Evolutionary conservation across 176 grass and related monocot genomes (phyloP), one percentile per base, ranked within the genome.

Genomic region (Alopecurus myosuroides): DNA sequence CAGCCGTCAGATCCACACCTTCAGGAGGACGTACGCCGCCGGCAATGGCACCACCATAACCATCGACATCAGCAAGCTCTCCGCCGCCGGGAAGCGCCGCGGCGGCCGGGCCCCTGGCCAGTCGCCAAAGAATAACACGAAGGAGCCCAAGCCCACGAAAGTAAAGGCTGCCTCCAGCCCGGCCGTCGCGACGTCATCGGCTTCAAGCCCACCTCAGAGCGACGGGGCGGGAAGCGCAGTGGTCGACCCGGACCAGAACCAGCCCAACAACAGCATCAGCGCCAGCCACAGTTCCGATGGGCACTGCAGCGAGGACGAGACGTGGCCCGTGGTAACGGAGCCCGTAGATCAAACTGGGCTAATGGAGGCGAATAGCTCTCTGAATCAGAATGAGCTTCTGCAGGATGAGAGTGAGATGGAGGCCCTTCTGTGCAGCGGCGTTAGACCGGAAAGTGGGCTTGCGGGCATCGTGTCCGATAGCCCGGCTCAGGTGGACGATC

Each of bases 1-100:
- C 40, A 94, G 92, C 86, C 81, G 90, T 18, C 86, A 71, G 78
- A 82, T 90, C 78, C 86, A 93, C 81, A 98, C 86, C 22, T 98
- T 84, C 82, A 56, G 82, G 5, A 81, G 86, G 20, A 65, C 68
- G 1, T 60, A 81, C 79, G 44, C 52, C 56, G n/a, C 82, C 39
- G 65, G 40, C 9, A 70, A 28, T 10, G 73, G 84, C 36, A 77
- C 85, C 29, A 31, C 90, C 36, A 20, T 88, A 26, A 79, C 78
- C 58, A 50, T 85, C 31, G 87, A 94, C 49, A 19, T 81, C 7
- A 76, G 56, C 45, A 88, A 88, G 49, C 80, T 89, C 18, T 35
- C 68, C 17, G 64, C 63, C 34, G 76, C 80, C 1, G 73, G 55
- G 11, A 95, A 78, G 68, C 87, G 76, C 7, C 86, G 86, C 48